Evolutionary conservation across 768 basidiomycete genomes (phyloP).

Genomic region (Xanthoconium purpureum): DNA sequence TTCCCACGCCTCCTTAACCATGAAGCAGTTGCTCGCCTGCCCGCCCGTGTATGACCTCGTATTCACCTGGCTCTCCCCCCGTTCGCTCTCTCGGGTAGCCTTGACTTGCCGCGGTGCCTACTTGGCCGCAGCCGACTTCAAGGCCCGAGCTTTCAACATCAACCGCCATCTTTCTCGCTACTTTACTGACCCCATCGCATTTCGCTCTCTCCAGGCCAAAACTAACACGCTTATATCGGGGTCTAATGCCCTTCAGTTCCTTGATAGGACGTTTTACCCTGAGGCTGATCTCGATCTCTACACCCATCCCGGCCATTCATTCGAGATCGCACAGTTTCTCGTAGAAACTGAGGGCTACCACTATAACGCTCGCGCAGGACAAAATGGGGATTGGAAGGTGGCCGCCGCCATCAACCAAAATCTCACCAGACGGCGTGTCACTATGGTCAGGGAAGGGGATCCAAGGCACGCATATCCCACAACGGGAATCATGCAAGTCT

Average conservation of each 20-base stretch:
- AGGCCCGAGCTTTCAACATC: conserved; percentile 34
- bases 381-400: conserved; percentile 8
- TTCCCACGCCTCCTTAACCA: too few species aligned
- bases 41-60: conserved; percentile 24
- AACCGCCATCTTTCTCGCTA: conserved; percentile 36
- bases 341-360: background rate
- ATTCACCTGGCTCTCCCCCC: conserved; percentile 22
- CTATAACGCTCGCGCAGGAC: conserved; percentile 12
- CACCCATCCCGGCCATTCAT: conserved; percentile 30
- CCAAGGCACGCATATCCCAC: background rate
- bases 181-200: conserved; percentile 37
- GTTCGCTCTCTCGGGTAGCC: conserved; percentile 22
- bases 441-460: too few species aligned
- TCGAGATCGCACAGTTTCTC: conserved; percentile 37
- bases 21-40: conserved; percentile 4
- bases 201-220: conserved; percentile 41
- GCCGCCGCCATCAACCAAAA: conserved; percentile 13
- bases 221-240: conserved; percentile 52
- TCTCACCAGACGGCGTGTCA: conserved; percentile 9
- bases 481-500: conserved; percentile 11
- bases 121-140: conserved; percentile 20
- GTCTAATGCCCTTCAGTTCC: conserved; percentile 51
- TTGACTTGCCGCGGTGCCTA: conserved; percentile 19
- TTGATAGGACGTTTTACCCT: conserved; percentile 42
- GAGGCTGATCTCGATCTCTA: conserved; percentile 55